Base-by-base conservation (phyloP, 306 rosid species). In the Vigna radiata region DNA sequence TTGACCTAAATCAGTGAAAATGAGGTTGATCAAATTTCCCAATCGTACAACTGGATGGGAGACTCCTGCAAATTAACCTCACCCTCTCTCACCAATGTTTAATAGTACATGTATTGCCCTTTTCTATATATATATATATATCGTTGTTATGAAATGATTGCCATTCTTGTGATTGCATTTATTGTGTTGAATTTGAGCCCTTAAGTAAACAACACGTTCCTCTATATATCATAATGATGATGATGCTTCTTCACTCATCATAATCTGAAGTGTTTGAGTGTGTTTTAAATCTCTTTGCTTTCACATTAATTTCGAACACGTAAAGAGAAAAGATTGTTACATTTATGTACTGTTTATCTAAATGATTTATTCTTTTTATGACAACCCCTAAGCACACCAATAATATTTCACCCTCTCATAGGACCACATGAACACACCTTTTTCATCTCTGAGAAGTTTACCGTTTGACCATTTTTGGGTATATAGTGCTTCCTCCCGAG, bases 21-120 rank as follows among this genome's bases (percentile, higher is more conserved):
- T 66, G 86, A 84, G 89, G 85, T 77, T 84, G 77, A 73, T 84
- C 84, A 55, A 47, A 75, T 85, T 73, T 75, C 88, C 85, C 79
- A 39, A 67, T 69, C 71, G 64, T 39, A 62, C 84, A 74, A 79
- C 80, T 62, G 83, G 83, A 76, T 39, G 77, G 29, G 78, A 62
- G 60, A 59, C 73, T 78, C 80, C 76, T 86, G 68, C 82, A 68
- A 59, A 75, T 81, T 75, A 29, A 79, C 77, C 81, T 81, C 76
- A 52, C 46, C 82, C 73, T 80, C 33, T 29, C 84, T 72, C 85
- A 74, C 69, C 64, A 63, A 66, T 77, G 63, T 65, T 77, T 61
- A 80, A 69, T 73, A 61, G 71, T 61, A 58, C 68, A 69, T 75
- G 50, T 36, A 72, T 79, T 81, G 29, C 79, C 59, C 41, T 79